Evolutionary conservation across 345 rosid species (phyloP).

Genomic region (Carallia brachiata): DNA sequence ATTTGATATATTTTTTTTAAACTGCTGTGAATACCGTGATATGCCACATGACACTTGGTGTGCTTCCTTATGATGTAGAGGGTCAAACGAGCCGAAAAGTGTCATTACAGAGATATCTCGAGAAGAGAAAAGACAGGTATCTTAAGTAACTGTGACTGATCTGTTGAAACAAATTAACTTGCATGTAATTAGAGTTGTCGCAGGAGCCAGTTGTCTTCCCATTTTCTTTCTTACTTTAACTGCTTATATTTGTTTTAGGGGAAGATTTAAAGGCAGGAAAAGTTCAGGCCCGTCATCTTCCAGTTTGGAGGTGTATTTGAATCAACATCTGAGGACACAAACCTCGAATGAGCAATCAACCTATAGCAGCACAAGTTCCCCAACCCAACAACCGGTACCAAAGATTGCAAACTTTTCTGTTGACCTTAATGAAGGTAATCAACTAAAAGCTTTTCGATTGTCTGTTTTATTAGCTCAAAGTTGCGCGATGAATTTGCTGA

Average conservation of each 20-base stretch:
- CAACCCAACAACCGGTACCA: constrained; percentile 42
- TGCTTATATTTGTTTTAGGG: constrained; percentile 34
- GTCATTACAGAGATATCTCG: constrained; percentile 66
- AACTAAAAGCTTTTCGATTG: not conserved
- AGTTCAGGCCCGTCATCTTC: constrained; percentile 46
- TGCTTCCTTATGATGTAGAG: constrained; percentile 49
- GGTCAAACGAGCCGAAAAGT: constrained; percentile 66
- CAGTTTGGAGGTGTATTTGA: constrained; percentile 54
- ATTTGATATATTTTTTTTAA: not conserved
- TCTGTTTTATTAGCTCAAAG: not conserved
- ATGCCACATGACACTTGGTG: constrained; percentile 20
- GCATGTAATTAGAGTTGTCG: not conserved
- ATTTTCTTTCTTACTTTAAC: constrained; percentile 2
- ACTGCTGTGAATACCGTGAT: not conserved
- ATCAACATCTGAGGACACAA: constrained; percentile 43
- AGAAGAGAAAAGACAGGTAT: constrained; percentile 85
- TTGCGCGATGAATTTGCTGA: not conserved
- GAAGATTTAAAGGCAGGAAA: constrained; percentile 59
- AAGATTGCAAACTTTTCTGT: constrained; percentile 44
- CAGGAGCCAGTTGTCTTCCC: not conserved
- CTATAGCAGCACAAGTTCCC: constrained; percentile 33
- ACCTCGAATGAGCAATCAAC: constrained; percentile 48
- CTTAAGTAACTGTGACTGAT: constrained; percentile 7
- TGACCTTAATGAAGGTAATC: constrained; percentile 63
- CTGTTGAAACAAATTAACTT: not conserved